Evolutionary conservation across 2,329 filamentous ascomycete genomes (phyloP), one percentile per base, ranked within the genome.

Genomic region (Neofusicoccum sp.): DNA sequence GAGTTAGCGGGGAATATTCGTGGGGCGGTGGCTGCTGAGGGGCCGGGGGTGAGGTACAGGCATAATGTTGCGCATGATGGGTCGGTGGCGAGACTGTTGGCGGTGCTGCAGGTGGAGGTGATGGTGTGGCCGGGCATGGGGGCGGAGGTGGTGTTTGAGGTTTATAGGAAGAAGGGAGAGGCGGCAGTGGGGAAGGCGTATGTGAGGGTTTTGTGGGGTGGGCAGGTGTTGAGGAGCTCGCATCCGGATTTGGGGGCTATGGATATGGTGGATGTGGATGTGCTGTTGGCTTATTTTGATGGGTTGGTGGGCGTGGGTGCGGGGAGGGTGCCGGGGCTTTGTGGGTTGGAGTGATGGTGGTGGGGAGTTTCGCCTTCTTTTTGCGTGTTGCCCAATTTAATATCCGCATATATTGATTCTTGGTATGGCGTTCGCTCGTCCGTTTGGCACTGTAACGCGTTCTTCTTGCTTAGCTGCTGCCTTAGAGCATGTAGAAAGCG

Each of bases 91-190:
- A 77, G 85, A 2, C 68, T 93, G 6, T 76, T 95, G 24, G 84
- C 84, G 2, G 81, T 93, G 14, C 70, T 95, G 68, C 90, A 93
- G 75, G 69, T 89, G 1, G 86, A 91, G 24, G 72, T 79, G 57
- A 93, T 93, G 89, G 86, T 91, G 1, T 93, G 90, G 90, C 90
- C 90, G 0, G 90, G 90, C 0, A 92, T 93, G 89, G 90, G 90
- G 0, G 80, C 85, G 8, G 90, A 93, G 75, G 80, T 93, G 0
- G 84, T 92, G 0, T 91, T 93, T 70, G 90, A 93, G 76, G 70
- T 93, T 31, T 92, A 74, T 31, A 53, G 62, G n/a, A 65, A 65
- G 51, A 65, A 65, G 6, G 53, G n/a, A 9, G 16, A 4, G 7
- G 60, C 8, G 3, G 33, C 11, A 4, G 56, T 31, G 12, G 6